Evolutionary conservation across 2,329 filamentous ascomycete genomes (phyloP).

Genomic region (Didymosphaeria variabile): DNA sequence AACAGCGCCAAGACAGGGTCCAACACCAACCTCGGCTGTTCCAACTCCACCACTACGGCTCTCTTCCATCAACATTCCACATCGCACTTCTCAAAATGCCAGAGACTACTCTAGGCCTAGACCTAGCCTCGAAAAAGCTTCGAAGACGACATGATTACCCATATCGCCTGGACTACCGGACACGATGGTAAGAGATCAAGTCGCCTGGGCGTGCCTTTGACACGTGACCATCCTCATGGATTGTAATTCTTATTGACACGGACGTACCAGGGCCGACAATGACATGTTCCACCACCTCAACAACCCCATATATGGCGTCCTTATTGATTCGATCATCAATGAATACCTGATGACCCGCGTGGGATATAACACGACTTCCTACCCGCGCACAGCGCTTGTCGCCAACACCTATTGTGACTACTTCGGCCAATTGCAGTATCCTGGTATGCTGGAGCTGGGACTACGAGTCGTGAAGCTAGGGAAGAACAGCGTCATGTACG

Average conservation of each 20-base stretch:
- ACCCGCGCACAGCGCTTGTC: constrained; percentile 80
- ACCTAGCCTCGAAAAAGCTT: constrained; percentile 19
- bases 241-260: constrained; percentile 19
- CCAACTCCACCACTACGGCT: background rate
- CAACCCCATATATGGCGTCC: constrained; percentile 84
- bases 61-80: background rate
- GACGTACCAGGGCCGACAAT: constrained; percentile 76
- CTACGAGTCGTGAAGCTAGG: constrained; percentile 85
- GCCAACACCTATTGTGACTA: constrained; percentile 88
- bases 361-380: constrained; percentile 73
- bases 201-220: background rate
- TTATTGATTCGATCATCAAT: constrained; percentile 92
- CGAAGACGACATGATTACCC: constrained; percentile 78
- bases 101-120: background rate
- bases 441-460: constrained; percentile 81
- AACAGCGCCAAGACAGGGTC: constrained; percentile 3
- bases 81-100: background rate
- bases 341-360: constrained; percentile 84
- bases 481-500: constrained; percentile 87
- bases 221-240: constrained; percentile 2
- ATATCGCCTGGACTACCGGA: constrained; percentile 82
- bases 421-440: constrained; percentile 82
- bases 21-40: constrained; percentile 7
- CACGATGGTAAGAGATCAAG: constrained; percentile 72
- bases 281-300: constrained; percentile 97